Percentiles rank a stretch among this genome's conserved stretches.
Conservation (phyloP, 176 grass and related monocot species). For the Raddia distichophylla region DNA sequence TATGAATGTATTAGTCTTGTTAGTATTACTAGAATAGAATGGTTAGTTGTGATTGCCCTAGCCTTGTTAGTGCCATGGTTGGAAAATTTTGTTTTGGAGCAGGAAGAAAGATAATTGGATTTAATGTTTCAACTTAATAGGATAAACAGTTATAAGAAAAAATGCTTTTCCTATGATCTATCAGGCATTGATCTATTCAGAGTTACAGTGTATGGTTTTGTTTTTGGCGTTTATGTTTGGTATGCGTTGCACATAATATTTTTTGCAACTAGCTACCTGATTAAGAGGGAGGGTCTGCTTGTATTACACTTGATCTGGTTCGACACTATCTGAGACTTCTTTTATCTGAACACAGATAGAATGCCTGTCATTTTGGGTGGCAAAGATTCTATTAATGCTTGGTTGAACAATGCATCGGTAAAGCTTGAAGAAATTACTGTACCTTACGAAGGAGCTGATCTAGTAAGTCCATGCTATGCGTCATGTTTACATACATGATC, state of each 20-base stretch:
- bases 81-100: conserved; percentile 1
- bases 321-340: conserved; percentile 28
- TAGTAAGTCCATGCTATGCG: conserved; percentile 55
- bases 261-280: conserved; percentile 17
- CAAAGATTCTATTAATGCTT: conserved; percentile 56
- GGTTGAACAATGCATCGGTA: conserved; percentile 59
- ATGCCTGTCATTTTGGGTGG: conserved; percentile 84
- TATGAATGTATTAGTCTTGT: too few species aligned
- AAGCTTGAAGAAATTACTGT: conserved; percentile 78
- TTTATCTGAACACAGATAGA: conserved; percentile 64
- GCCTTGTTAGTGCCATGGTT: conserved; percentile 3
- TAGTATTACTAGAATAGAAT: conserved; percentile 1
- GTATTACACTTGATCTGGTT: conserved; percentile 16
- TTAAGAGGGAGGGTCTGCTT: neutral
- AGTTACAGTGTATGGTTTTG: neutral
- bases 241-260: conserved; percentile 5
- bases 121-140: neutral
- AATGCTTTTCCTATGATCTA: neutral
- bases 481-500: conserved; percentile 6
- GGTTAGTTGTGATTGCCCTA: neutral
- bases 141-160: neutral
- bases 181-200: neutral
- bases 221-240: neutral
- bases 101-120: neutral
- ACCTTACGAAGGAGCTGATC: conserved; percentile 81